A percentile compares a stretch with the other conserved stretches of the same genome.
Conservation (phyloP, 2,329 filamentous ascomycete genomes). For the Scedosporium dehoogii region DNA sequence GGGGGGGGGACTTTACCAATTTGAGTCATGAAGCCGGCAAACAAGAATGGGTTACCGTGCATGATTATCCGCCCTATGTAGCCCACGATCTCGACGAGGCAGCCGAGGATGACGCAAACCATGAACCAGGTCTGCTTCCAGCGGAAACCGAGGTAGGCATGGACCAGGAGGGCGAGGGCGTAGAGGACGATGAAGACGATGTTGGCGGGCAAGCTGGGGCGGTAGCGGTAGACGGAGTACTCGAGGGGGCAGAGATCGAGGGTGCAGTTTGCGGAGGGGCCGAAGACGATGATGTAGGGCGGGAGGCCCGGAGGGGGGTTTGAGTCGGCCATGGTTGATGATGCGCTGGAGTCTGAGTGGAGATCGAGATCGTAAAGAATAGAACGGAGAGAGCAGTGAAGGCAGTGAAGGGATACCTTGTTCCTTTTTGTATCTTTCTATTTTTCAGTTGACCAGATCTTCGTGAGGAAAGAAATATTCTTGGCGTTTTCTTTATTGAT, state of each 20-base stretch:
- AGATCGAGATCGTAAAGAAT: too few species aligned
- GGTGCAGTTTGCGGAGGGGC: conserved; percentile 23
- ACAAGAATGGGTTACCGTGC: conserved; percentile 46
- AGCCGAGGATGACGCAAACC: conserved; percentile 44
- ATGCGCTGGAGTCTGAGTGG: conserved; percentile 9
- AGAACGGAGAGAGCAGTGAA: too few species aligned
- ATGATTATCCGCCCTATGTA: conserved; percentile 52
- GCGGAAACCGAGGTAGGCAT: conserved; percentile 32
- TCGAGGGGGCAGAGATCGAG: conserved; percentile 33
- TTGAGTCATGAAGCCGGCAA: conserved; percentile 55
- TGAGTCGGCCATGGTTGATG: conserved; percentile 7
- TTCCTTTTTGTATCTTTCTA: not conserved
- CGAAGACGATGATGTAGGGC: conserved; percentile 9
- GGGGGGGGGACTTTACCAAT: conserved; percentile 33
- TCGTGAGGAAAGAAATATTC: too few species aligned
- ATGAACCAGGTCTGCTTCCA: conserved; percentile 40
- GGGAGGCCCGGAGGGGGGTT: not conserved
- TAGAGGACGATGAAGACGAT: conserved; percentile 41
- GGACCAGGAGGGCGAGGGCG: conserved; percentile 31
- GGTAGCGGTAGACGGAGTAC: conserved; percentile 39
- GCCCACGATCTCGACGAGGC: conserved; percentile 47
- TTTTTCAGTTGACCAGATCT: too few species aligned
- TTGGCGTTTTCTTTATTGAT: too few species aligned
- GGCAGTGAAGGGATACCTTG: too few species aligned
- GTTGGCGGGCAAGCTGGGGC: conserved; percentile 43